These are phyloP conservation scores for Zygosaccharomyces gambellarensis DNA, from an alignment of 805 yeast species.

Conservation along the genomic window DNA sequence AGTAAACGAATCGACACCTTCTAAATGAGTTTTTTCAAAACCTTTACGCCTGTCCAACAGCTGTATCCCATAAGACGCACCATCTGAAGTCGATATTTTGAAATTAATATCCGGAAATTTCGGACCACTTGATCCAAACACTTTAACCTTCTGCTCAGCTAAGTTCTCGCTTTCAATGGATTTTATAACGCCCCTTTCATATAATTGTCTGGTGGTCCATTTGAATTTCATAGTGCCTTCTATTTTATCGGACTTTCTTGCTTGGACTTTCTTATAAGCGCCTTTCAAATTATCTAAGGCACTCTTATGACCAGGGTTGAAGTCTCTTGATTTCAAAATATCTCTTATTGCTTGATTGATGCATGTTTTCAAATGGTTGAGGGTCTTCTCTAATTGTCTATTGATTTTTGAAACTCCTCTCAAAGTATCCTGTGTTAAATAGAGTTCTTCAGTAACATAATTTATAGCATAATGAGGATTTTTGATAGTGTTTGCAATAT, in stretches of 20 bases:
- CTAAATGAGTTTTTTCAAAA: conserved; percentile 18
- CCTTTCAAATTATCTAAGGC: conserved; percentile 39
- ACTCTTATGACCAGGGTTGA: conserved; percentile 27
- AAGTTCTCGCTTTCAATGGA: conserved; percentile 53
- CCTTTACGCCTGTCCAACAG: conserved; percentile 39
- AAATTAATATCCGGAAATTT: conserved; percentile 65
- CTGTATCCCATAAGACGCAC: conserved; percentile 61
- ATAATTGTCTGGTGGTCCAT: conserved; percentile 69
- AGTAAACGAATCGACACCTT: conserved; percentile 46
- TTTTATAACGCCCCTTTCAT: conserved; percentile 64
- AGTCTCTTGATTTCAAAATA: conserved; percentile 39
- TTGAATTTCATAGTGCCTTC: conserved; percentile 52
- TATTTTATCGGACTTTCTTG: conserved; percentile 25
- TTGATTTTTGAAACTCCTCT: conserved; percentile 44
- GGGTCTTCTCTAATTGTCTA: conserved; percentile 38
- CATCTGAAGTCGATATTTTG: conserved; percentile 68
- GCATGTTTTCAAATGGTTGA: conserved; percentile 41
- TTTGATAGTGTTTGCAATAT: conserved; percentile 74
- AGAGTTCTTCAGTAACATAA: conserved; percentile 44
- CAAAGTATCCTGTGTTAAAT: conserved; percentile 42
- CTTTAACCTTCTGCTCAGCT: conserved; percentile 36
- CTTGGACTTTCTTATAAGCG: conserved; percentile 36
- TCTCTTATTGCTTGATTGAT: conserved; percentile 49
- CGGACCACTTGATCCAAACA: conserved; percentile 40
- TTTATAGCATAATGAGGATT: conserved; percentile 49